Evolutionary conservation across 2,329 filamentous ascomycete species (phyloP).

Genomic region (Pseudopithomyces chartarum): DNA sequence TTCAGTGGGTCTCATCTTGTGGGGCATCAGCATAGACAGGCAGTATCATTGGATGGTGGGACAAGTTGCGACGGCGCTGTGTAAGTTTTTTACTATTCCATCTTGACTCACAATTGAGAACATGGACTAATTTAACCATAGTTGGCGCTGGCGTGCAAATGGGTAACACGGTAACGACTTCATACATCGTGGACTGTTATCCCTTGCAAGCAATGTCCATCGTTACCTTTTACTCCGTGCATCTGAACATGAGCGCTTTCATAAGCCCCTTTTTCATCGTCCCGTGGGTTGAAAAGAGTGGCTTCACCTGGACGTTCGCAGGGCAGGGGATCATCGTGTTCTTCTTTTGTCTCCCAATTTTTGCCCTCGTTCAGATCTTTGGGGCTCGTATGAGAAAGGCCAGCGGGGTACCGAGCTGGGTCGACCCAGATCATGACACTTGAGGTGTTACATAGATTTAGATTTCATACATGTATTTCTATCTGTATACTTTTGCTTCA

Average conservation of each 20-base stretch:
- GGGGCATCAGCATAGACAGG: conserved; percentile 2
- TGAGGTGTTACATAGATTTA: background rate
- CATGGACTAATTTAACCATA: background rate
- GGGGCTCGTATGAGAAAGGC: background rate
- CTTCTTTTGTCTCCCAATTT: conserved; percentile 1
- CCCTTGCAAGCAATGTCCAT: conserved; percentile 5
- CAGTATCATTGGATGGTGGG: conserved; percentile 7
- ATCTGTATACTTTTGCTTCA: too few relatives aligned
- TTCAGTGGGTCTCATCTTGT: background rate
- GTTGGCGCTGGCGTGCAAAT: conserved; percentile 7
- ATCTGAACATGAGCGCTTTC: conserved; percentile 6
- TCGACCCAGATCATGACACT: conserved; percentile 5
- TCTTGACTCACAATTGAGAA: background rate
- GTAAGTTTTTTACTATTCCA: background rate
- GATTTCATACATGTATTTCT: too few relatives aligned
- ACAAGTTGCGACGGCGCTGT: conserved; percentile 2
- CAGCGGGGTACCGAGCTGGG: conserved; percentile 2
- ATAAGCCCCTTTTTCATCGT: conserved; percentile 7
- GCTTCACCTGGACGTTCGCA: conserved; percentile 1
- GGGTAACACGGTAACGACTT: conserved; percentile 4
- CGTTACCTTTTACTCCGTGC: conserved; percentile 2
- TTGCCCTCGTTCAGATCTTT: background rate
- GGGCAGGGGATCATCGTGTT: conserved; percentile 3
- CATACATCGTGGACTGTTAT: conserved; percentile 5
- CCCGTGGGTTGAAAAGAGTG: background rate